Percentiles rank a stretch among this genome's conserved stretches.
These are phyloP conservation scores for Polytolypa hystricis DNA, from an alignment of 2,329 filamentous ascomycete genomes.

Conservation along the genomic window DNA sequence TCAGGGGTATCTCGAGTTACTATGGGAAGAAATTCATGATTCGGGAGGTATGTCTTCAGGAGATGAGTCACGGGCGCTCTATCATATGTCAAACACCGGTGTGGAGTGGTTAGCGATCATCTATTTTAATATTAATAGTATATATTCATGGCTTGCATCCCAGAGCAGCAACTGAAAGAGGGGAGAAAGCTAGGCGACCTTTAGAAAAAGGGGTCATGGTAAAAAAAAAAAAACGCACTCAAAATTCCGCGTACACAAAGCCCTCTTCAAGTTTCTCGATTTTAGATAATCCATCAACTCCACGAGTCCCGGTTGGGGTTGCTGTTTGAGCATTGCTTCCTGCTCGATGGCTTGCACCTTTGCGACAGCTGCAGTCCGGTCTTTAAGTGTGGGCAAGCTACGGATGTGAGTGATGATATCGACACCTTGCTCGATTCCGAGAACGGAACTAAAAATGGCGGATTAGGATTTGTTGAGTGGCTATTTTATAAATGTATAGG, in stretches of 20 bases:
- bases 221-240: conserved; percentile 38
- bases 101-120: too few species aligned
- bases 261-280: conserved; percentile 55
- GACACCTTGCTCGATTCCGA: conserved; percentile 58
- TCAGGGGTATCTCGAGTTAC: conserved; percentile 68
- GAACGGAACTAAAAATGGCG: conserved; percentile 34
- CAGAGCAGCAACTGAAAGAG: too few species aligned
- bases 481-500: conserved; percentile 1
- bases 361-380: conserved; percentile 55
- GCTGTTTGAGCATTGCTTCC: conserved; percentile 65
- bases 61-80: conserved; percentile 34
- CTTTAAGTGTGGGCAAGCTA: conserved; percentile 48
- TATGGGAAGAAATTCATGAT: conserved; percentile 61
- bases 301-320: conserved; percentile 68
- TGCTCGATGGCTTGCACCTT: conserved; percentile 72
- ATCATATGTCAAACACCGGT: background rate
- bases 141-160: too few species aligned
- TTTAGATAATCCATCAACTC: conserved; percentile 76
- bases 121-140: too few species aligned
- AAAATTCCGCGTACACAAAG: conserved; percentile 91
- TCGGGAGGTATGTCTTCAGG: conserved; percentile 59
- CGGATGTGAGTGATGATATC: conserved; percentile 91
- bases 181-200: background rate
- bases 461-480: conserved; percentile 20
- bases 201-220: conserved; percentile 1